Evolutionary conservation across 2,329 filamentous ascomycete genomes (phyloP).

Genomic region (Sordariomycetes sp.): DNA sequence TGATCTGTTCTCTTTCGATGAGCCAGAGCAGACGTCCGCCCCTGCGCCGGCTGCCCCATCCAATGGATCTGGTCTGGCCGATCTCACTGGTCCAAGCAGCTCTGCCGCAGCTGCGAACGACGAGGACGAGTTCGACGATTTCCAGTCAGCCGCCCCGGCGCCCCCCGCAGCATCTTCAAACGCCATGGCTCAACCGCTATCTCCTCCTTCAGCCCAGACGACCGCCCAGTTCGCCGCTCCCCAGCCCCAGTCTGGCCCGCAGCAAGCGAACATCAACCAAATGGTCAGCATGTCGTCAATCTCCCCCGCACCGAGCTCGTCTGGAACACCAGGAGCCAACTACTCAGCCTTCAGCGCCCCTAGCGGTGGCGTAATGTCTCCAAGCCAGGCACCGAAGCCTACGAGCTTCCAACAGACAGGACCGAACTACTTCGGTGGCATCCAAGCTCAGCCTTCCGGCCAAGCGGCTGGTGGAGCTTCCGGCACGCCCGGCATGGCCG

Average conservation of each 20-base stretch:
- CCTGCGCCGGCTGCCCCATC: conserved; percentile 35
- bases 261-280: conserved; percentile 71
- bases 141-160: conserved; percentile 72
- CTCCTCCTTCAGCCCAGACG: conserved; percentile 40
- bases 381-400: conserved; percentile 29
- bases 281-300: conserved; percentile 74
- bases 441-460: conserved; percentile 34
- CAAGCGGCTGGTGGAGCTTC: conserved; percentile 14
- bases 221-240: conserved; percentile 68
- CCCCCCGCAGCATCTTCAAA: conserved; percentile 31
- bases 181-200: conserved; percentile 27
- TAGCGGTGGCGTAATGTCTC: conserved; percentile 1
- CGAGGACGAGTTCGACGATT: conserved; percentile 96
- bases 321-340: conserved; percentile 47
- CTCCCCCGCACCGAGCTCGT: conserved; percentile 58
- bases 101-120: conserved; percentile 35
- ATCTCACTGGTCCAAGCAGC: conserved; percentile 24
- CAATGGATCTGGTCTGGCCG: conserved; percentile 35
- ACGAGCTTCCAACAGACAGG: conserved; percentile 64
- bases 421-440: conserved; percentile 93
- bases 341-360: conserved; percentile 50
- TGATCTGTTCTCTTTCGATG: conserved; percentile 90
- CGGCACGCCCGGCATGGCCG: conserved; percentile 15
- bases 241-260: conserved; percentile 74
- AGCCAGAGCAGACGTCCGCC: conserved; percentile 45